Evolutionary conservation across 2,329 filamentous ascomycete species (phyloP).

Genomic region (Microcera coccophila): DNA sequence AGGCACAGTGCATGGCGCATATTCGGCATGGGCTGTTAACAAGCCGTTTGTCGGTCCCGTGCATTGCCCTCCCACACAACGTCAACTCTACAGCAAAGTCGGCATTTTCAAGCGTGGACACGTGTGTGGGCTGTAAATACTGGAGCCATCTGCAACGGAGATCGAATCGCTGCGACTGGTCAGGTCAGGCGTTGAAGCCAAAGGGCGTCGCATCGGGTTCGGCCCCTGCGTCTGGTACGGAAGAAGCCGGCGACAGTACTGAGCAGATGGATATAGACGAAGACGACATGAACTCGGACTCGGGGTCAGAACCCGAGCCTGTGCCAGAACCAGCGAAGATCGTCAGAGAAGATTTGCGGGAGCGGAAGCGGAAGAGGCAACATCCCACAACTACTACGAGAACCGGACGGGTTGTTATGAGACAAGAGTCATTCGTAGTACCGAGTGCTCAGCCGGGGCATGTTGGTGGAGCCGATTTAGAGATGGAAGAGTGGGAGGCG

Average conservation of each 20-base stretch:
- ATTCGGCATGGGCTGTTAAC: not conserved
- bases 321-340: constrained; percentile 1
- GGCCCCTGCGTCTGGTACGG: not conserved
- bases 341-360: not conserved
- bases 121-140: constrained; percentile 34
- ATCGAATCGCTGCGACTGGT: constrained; percentile 27
- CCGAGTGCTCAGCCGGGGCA: constrained; percentile 5
- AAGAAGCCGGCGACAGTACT: not conserved
- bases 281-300: too few relatives aligned
- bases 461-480: constrained; percentile 15
- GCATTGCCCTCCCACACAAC: constrained; percentile 24
- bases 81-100: constrained; percentile 16
- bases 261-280: constrained; percentile 8
- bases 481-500: constrained; percentile 45
- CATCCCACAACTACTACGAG: not conserved
- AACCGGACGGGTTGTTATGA: too few relatives aligned
- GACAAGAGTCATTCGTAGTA: constrained; percentile 1
- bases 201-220: not conserved
- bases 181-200: not conserved
- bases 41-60: constrained; percentile 23
- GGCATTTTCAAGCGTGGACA: constrained; percentile 16
- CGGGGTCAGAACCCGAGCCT: not conserved
- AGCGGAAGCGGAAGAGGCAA: not conserved
- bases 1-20: constrained; percentile 16
- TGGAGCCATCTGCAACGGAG: constrained; percentile 21